A percentile compares a stretch with the other conserved stretches of the same genome.
These are phyloP conservation scores for Colletotrichum sp. DNA, from an alignment of 2,329 filamentous ascomycete genomes.

Conservation along the genomic window DNA sequence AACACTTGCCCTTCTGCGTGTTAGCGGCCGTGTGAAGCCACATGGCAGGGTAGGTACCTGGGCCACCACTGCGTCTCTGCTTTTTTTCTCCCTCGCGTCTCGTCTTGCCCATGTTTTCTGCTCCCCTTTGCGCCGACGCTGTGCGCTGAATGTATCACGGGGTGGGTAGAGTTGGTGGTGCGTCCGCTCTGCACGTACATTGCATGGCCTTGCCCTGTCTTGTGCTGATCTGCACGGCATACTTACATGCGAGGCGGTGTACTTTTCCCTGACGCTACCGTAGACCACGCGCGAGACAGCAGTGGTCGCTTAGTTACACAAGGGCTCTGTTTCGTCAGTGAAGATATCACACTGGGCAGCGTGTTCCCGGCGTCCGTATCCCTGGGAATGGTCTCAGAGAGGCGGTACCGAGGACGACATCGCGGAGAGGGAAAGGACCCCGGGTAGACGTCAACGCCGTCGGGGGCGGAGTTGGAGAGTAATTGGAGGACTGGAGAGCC, in stretches of 20 bases:
- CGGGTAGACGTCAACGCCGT: neutral
- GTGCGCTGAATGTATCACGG: neutral
- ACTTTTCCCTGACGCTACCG: neutral
- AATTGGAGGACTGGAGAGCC: neutral
- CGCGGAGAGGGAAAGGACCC: neutral
- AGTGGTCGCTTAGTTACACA: neutral
- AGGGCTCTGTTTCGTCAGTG: neutral
- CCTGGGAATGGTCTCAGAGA: neutral
- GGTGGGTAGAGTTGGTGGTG: neutral
- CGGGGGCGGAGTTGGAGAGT: neutral
- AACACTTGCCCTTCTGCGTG: conserved; percentile 16
- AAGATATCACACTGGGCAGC: neutral
- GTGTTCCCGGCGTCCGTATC: neutral
- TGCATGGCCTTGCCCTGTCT: neutral
- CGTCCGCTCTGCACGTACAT: neutral
- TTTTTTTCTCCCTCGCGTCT: neutral
- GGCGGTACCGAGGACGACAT: neutral
- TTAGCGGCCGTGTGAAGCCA: conserved; percentile 9
- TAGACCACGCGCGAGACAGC: neutral
- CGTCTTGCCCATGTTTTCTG: neutral
- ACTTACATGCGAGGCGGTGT: neutral
- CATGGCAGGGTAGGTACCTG: neutral
- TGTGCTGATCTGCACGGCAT: neutral
- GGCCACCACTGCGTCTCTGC: neutral
- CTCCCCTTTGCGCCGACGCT: neutral